Evolutionary conservation across 495 filamentous ascomycete genomes (phyloP).

Genomic region (Penicillium flavigenum): DNA sequence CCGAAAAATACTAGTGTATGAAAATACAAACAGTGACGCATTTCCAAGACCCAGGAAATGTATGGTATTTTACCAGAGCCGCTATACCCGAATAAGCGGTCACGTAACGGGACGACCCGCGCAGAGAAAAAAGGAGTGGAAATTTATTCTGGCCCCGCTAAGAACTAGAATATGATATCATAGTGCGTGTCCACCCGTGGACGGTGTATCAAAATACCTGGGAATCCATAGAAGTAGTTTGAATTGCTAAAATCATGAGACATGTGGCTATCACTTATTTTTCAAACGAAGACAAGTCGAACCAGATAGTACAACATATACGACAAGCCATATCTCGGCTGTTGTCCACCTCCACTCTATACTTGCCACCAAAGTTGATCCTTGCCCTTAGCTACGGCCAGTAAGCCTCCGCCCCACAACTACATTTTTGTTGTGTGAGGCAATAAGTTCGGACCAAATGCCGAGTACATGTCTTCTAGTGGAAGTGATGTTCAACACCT

Average conservation of each 20-base stretch:
- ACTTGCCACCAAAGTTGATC: no score
- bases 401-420: no score
- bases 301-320: not conserved
- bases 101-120: slow-evolving; percentile 12
- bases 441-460: not conserved
- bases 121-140: not conserved
- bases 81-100: not conserved
- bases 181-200: no score
- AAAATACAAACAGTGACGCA: not conserved
- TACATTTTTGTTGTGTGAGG: no score
- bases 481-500: not conserved
- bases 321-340: not conserved
- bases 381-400: no score
- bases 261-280: no score
- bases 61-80: not conserved
- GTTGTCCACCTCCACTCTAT: no score
- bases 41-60: not conserved
- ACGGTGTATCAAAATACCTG: no score
- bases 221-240: no score
- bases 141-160: not conserved
- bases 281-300: no score
- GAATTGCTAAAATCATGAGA: no score
- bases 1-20: slow-evolving; percentile 4
- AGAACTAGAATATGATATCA: slow-evolving; percentile 3
- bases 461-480: not conserved